These are phyloP conservation scores for Styphnolobium japonicum DNA, from an alignment of 306 rosid genomes.

Conservation along the genomic window DNA sequence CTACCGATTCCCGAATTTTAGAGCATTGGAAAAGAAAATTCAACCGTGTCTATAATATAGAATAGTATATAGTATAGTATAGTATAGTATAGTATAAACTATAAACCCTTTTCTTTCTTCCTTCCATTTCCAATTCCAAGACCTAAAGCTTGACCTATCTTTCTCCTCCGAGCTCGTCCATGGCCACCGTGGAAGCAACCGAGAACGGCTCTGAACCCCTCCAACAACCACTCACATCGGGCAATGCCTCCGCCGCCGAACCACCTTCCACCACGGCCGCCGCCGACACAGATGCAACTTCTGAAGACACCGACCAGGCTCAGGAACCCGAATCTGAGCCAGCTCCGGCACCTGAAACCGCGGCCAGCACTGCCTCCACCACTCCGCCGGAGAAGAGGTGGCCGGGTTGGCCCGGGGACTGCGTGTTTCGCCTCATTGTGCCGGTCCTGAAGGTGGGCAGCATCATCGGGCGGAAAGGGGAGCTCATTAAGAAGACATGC, in stretches of 20 bases:
- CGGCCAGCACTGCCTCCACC: neutral
- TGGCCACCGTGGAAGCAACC: conserved; percentile 48
- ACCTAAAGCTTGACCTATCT: neutral
- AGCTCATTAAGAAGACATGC: conserved; percentile 82
- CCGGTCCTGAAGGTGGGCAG: conserved; percentile 89
- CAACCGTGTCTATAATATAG: no score
- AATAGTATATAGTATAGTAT: no score
- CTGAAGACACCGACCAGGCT: neutral
- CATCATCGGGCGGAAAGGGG: conserved; percentile 95
- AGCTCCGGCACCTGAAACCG: conserved; percentile 19
- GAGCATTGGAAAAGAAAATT: no score
- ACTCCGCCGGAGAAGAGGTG: conserved; percentile 58
- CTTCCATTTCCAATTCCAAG: neutral
- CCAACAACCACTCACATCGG: neutral
- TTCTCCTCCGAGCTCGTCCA: neutral
- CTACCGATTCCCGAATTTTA: no score
- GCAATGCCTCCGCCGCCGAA: neutral
- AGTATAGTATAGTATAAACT: no score
- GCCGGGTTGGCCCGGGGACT: conserved; percentile 98
- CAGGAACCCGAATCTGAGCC: conserved; percentile 23
- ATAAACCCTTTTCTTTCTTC: conserved; percentile 23
- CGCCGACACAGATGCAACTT: neutral
- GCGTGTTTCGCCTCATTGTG: conserved; percentile 81
- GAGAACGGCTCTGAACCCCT: conserved; percentile 54
- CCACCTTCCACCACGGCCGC: neutral